A percentile compares a stretch with the other conserved stretches of the same genome.
Evolutionary conservation across 768 basidiomycete species (phyloP).

Genomic region (Pleurotus sapidus): DNA sequence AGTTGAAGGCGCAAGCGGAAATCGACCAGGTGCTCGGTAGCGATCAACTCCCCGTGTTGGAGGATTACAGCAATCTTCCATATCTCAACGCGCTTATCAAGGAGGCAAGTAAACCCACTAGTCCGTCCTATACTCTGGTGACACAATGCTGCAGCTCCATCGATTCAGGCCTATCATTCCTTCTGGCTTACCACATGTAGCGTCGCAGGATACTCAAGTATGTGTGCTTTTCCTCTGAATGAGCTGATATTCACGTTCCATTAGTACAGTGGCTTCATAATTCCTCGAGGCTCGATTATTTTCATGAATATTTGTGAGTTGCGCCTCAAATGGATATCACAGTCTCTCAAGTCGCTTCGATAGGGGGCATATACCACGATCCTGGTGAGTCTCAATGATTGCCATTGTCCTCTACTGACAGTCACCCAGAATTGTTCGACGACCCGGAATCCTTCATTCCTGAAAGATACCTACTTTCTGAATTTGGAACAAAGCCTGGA

Average conservation of each 20-base stretch:
- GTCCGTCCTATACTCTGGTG: neutral
- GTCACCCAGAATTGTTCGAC: neutral
- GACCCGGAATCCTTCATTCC: neutral
- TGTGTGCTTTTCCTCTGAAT: neutral
- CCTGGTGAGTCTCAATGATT: neutral
- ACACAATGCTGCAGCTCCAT: neutral
- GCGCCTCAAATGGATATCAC: neutral
- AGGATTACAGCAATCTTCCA: neutral
- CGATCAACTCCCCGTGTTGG: neutral
- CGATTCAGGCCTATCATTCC: neutral
- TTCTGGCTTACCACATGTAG: neutral
- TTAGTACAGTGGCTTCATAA: neutral
- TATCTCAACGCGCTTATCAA: slow-evolving; percentile 1
- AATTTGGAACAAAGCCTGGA: neutral
- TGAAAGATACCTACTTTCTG: neutral
- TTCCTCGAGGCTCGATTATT: neutral
- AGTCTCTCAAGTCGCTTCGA: neutral
- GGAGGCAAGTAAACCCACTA: neutral
- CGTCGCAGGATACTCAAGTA: neutral
- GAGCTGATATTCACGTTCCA: neutral
- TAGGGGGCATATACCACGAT: neutral
- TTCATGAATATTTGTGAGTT: neutral
- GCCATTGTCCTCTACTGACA: neutral
- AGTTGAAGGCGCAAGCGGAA: neutral
- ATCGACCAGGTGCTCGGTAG: neutral